These are phyloP conservation scores for Aspergillus ochraceoroseus DNA, from an alignment of 2,329 filamentous ascomycete genomes.

Conservation along the genomic window DNA sequence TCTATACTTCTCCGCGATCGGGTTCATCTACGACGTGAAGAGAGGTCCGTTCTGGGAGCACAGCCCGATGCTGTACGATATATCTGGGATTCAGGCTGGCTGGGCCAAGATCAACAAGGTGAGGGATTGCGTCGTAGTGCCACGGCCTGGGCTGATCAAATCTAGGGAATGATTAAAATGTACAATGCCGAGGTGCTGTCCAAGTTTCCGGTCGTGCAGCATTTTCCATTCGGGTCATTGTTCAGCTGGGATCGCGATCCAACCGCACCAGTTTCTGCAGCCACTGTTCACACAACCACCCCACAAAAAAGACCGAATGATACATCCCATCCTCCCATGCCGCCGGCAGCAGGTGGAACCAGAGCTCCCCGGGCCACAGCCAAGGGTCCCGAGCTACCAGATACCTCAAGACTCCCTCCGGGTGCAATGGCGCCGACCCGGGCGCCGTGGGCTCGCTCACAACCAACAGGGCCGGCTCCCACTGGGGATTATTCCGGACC, in stretches of 20 bases:
- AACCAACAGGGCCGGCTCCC: slow-evolving; percentile 18
- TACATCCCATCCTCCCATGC: slow-evolving; percentile 17
- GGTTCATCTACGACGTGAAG: slow-evolving; percentile 97
- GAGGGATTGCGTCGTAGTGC: background rate
- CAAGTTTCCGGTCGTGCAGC: slow-evolving; percentile 98
- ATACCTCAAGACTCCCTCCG: slow-evolving; percentile 29
- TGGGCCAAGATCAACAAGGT: slow-evolving; percentile 98
- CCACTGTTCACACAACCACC: slow-evolving; percentile 52
- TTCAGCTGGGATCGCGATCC: slow-evolving; percentile 71
- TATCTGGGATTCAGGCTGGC: slow-evolving; percentile 83
- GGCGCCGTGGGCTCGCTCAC: slow-evolving; percentile 32
- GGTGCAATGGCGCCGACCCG: slow-evolving; percentile 31
- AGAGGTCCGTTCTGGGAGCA: slow-evolving; percentile 96
- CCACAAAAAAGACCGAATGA: slow-evolving; percentile 24
- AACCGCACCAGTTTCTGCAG: slow-evolving; percentile 48
- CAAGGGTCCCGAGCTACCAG: slow-evolving; percentile 19
- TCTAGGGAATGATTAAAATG: slow-evolving; percentile 96
- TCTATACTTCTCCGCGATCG: slow-evolving; percentile 92
- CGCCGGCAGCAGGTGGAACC: slow-evolving; percentile 23
- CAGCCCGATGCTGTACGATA: slow-evolving; percentile 88
- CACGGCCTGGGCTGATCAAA: slow-evolving; percentile 3
- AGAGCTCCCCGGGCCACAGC: slow-evolving; percentile 37
- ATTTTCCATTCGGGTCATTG: slow-evolving; percentile 79
- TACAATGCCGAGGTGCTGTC: slow-evolving; percentile 93
- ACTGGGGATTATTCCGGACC: slow-evolving; percentile 17